Conservation (phyloP, 2,329 filamentous ascomycete species). For the Diaporthe batatas region DNA sequence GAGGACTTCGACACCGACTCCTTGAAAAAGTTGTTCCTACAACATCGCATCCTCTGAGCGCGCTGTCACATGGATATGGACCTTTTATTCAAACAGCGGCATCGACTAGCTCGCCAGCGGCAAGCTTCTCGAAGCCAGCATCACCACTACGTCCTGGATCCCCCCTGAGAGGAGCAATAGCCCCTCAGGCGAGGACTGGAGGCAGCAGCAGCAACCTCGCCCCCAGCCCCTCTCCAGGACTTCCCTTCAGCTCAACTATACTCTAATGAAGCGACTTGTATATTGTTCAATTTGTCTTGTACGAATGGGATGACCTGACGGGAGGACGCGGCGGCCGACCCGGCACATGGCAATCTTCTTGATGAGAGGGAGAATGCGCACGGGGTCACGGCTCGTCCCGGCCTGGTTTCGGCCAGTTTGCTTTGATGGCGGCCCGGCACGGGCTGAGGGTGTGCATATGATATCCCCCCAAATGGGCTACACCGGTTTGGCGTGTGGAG, state of each 20-base stretch:
- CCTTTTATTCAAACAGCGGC: neutral
- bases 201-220: neutral
- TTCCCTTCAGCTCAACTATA: slow-evolving; percentile 16
- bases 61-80: neutral
- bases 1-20: slow-evolving; percentile 69
- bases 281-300: slow-evolving; percentile 35
- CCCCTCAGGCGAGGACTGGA: slow-evolving; percentile 16
- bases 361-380: neutral
- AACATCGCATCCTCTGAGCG: slow-evolving; percentile 64
- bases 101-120: neutral
- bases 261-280: slow-evolving; percentile 31
- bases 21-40: slow-evolving; percentile 65
- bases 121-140: neutral
- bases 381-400: neutral
- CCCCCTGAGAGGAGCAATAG: neutral
- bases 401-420: slow-evolving; percentile 15
- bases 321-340: neutral
- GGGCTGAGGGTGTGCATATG: slow-evolving; percentile 2
- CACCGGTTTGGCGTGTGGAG: neutral
- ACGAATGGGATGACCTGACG: slow-evolving; percentile 26
- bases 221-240: neutral
- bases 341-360: neutral
- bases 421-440: slow-evolving; percentile 17
- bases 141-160: neutral
- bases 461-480: slow-evolving; percentile 1